phyloP scores from a whole-genome alignment of 148 eudicot genomes.

The Diospyros kaki region DNA sequence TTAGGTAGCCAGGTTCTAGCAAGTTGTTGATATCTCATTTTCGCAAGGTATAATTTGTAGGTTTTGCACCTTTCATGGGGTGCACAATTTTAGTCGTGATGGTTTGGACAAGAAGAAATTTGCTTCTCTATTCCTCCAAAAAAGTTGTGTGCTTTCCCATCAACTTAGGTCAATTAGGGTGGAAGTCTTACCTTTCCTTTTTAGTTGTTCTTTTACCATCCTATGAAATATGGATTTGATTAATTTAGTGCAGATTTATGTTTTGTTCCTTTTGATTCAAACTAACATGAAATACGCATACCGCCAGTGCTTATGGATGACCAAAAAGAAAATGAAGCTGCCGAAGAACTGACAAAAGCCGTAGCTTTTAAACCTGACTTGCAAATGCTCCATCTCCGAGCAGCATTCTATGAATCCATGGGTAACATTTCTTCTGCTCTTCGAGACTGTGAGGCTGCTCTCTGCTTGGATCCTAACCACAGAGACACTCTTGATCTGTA shows the following conservation, averaged over 20 bases:
- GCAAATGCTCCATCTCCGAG: slow-evolving; percentile 51
- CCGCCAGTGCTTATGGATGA: slow-evolving; percentile 50
- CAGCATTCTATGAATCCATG: slow-evolving; percentile 49
- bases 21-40: not conserved
- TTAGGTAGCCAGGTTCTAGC: not conserved
- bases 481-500: slow-evolving; percentile 37
- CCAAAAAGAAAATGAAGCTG: slow-evolving; percentile 46
- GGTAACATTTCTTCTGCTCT: slow-evolving; percentile 28
- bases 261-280: not conserved
- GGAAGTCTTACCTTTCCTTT: not conserved
- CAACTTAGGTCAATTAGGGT: not conserved
- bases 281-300: slow-evolving; percentile 7
- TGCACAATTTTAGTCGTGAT: not conserved
- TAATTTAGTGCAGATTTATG: not conserved
- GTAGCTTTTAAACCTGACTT: slow-evolving; percentile 43
- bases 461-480: slow-evolving; percentile 48
- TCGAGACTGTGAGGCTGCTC: slow-evolving; percentile 47
- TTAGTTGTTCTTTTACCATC: too few relatives aligned
- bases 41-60: not conserved
- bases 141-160: not conserved
- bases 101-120: not conserved
- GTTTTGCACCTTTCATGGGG: not conserved
- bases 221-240: too few relatives aligned
- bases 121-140: not conserved
- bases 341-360: slow-evolving; percentile 46